Base-by-base conservation (phyloP, 768 basidiomycete species). In the Baorangia bicolor region DNA sequence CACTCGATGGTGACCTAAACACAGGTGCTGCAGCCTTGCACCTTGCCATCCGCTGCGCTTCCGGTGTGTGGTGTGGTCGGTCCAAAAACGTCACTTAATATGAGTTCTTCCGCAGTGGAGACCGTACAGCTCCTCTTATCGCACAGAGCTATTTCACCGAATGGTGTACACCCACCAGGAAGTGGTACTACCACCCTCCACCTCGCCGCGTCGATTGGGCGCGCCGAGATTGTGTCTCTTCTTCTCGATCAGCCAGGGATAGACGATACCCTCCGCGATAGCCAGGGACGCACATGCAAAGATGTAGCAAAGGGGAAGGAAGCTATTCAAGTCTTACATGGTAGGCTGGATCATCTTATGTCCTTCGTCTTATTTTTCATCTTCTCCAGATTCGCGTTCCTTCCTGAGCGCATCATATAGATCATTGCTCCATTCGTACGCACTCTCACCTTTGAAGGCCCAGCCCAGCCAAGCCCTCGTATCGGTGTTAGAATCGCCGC, bases 41-140 rank as follows among this genome's bases (percentile, higher is more conserved):
- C 69, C 81, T 93, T 3, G 90, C 89, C 12, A 83, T 93, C n/a
- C 81, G 88, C 40, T 92, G 91, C 68, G 90, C 82, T 55, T 85
- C 86, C 11, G 79, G 88, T 89, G 62, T 23, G 84, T 74, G n/a
- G 8, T 37, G 20, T 49, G 16, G n/a, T 44, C 10, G 33, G 16
- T n/a, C n/a, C 33, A 34, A 30, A 2, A 6, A 20, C 16, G 18
- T 44, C 54, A 39, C 28, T 37, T 49, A 43, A 45, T 46, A 60
- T 21, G 23, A n/a, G 35, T 40, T 37, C 11, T 4, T 57, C n/a
- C 9, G 55, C 27, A 89, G 88, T 72, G 39, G 82, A 87, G 43
- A 93, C 90, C 0, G 79, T 92, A 14, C 69, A 81, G 12, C 72
- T 92, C 0, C 75, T 92, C 13, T 77, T 92, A 28, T 81, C 83